Percentiles rank a stretch among this genome's conserved stretches.
Conservation (phyloP, 2,329 filamentous ascomycete genomes). For the Alternaria gaisen region DNA sequence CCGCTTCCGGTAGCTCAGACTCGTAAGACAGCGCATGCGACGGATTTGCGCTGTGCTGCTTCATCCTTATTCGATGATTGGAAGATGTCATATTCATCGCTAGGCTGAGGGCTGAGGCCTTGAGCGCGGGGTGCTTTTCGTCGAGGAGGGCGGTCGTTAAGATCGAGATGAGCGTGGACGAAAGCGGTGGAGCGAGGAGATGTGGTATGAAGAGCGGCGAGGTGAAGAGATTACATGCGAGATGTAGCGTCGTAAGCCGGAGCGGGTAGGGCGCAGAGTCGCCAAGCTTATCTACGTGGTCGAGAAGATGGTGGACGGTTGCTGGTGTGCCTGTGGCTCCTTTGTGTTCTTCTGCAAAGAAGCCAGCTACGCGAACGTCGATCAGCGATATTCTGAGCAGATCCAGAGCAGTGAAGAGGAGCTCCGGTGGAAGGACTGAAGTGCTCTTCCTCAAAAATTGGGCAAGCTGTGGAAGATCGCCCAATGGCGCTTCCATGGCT, state of each 20-base stretch:
- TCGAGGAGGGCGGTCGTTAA: conserved; percentile 83
- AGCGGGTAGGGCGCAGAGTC: conserved; percentile 77
- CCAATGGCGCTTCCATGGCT: conserved; percentile 72
- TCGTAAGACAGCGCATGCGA: conserved; percentile 23
- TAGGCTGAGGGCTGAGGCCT: conserved; percentile 82
- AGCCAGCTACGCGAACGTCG: conserved; percentile 81
- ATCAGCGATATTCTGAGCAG: conserved; percentile 79
- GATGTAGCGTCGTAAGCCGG: conserved; percentile 82
- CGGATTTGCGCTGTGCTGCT: conserved; percentile 54
- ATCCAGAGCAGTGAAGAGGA: conserved; percentile 84
- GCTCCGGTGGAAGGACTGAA: conserved; percentile 66
- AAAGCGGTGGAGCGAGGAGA: conserved; percentile 62
- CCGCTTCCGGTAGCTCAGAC: conserved; percentile 67
- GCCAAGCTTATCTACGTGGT: conserved; percentile 63
- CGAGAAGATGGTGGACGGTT: conserved; percentile 66
- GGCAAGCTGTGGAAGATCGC: conserved; percentile 73
- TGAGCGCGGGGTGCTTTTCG: conserved; percentile 73
- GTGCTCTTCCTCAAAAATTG: conserved; percentile 67
- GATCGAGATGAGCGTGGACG: conserved; percentile 69
- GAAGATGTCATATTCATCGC: conserved; percentile 82
- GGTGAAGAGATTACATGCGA: conserved; percentile 85
- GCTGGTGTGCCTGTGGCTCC: conserved; percentile 58
- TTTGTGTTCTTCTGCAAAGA: conserved; percentile 76
- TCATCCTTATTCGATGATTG: conserved; percentile 71
- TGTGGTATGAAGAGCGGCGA: conserved; percentile 74